Conservation (phyloP, 305 asterid genomes). For the Fraxinus paxiana region DNA sequence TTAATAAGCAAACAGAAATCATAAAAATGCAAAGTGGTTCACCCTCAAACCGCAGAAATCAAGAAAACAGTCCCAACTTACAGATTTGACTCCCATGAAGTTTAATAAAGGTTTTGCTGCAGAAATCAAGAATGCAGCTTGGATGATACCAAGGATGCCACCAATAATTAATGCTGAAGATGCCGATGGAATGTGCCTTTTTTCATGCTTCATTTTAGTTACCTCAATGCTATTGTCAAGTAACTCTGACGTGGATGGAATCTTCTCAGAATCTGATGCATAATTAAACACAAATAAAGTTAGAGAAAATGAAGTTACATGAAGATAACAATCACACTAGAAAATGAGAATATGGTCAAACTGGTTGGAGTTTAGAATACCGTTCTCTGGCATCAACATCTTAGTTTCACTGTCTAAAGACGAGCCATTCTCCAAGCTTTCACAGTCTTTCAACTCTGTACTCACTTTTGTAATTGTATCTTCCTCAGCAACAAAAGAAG, state of each 20-base stretch:
- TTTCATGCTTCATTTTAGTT: constrained; percentile 24
- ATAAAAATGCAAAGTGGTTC: background rate
- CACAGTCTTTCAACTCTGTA: constrained; percentile 21
- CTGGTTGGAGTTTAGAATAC: constrained; percentile 21
- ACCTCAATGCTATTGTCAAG: constrained; percentile 26
- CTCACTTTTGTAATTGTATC: constrained; percentile 33
- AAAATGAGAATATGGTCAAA: background rate
- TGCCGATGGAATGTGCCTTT: constrained; percentile 58
- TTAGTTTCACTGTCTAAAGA: constrained; percentile 35
- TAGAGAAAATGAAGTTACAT: background rate
- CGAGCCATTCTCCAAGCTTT: constrained; percentile 31
- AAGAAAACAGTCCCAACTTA: constrained; percentile 26
- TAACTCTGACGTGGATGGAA: constrained; percentile 17
- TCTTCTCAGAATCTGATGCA: constrained; percentile 32
- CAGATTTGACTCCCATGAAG: constrained; percentile 75
- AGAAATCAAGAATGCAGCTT: constrained; percentile 56
- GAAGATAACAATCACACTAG: background rate
- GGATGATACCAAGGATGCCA: constrained; percentile 57
- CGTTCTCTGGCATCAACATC: constrained; percentile 42
- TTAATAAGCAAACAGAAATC: background rate
- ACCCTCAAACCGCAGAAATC: background rate
- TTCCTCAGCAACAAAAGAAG: constrained; percentile 72
- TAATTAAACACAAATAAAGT: background rate
- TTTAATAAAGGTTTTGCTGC: constrained; percentile 58
- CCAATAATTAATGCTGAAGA: constrained; percentile 67